phyloP scores from a whole-genome alignment of 1,284 basidiomycete genomes.

The Termitomyces sp. region DNA sequence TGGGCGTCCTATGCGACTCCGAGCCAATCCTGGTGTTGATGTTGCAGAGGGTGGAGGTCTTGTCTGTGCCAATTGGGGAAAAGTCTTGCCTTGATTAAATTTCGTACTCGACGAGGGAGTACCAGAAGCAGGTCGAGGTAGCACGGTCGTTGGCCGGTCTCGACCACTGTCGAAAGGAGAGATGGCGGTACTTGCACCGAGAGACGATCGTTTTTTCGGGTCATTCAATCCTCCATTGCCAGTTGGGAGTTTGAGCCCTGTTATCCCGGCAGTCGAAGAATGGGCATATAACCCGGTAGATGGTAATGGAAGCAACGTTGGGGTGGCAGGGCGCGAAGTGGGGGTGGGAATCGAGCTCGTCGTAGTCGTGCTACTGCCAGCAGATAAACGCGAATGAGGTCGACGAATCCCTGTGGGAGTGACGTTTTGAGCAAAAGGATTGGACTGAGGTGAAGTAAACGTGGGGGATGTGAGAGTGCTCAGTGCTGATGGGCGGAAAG shows the following conservation, averaged over 20 bases:
- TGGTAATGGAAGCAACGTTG: conserved; percentile 68
- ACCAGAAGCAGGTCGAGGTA: conserved; percentile 28
- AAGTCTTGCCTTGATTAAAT: conserved; percentile 30
- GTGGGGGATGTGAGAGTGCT: conserved; percentile 35
- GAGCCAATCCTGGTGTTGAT: conserved; percentile 32
- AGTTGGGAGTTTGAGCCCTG: conserved; percentile 54
- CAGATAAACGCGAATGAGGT: conserved; percentile 67
- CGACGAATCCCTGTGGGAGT: conserved; percentile 42
- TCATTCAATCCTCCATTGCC: conserved; percentile 38
- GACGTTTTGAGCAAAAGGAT: conserved; percentile 32
- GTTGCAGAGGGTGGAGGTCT: conserved; percentile 35
- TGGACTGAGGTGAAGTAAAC: conserved; percentile 28
- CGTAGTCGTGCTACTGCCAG: conserved; percentile 46
- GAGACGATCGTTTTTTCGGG: conserved; percentile 53
- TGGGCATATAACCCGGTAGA: conserved; percentile 42
- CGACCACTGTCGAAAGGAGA: conserved; percentile 25
- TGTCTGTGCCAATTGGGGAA: conserved; percentile 33
- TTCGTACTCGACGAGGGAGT: conserved; percentile 23
- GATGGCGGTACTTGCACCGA: conserved; percentile 39
- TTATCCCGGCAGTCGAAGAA: conserved; percentile 28
- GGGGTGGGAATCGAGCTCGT: conserved; percentile 61
- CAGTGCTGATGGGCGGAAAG: conserved; percentile 34
- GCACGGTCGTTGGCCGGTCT: conserved; percentile 34
- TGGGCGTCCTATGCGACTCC: conserved; percentile 66
- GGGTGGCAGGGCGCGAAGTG: conserved; percentile 67